Percentiles rank a stretch among this genome's conserved stretches.
These are phyloP conservation scores for Euphrasia arctica DNA, from an alignment of 305 asterid species.

Conservation along the genomic window DNA sequence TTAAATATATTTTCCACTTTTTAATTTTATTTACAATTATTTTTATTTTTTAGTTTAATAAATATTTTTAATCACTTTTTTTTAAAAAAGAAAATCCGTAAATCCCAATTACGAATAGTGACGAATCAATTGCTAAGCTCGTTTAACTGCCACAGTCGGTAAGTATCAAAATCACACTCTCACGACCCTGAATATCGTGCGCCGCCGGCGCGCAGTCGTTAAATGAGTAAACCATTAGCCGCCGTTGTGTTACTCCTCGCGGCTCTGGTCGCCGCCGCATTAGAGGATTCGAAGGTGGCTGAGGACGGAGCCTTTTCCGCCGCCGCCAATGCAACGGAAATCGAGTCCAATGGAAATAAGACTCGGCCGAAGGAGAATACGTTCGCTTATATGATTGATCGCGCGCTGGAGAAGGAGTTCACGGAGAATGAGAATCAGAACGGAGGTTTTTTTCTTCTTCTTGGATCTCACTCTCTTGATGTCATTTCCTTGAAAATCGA, in stretches of 20 bases:
- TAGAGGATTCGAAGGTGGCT: slow-evolving; percentile 37
- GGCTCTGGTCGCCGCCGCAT: slow-evolving; percentile 28
- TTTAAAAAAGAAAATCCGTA: too few relatives aligned
- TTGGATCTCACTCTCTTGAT: slow-evolving; percentile 43
- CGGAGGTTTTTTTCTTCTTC: slow-evolving; percentile 45
- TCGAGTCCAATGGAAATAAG: slow-evolving; percentile 38
- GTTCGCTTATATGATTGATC: slow-evolving; percentile 93
- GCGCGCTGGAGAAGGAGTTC: slow-evolving; percentile 92
- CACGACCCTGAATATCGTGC: too few relatives aligned
- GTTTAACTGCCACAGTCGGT: too few relatives aligned
- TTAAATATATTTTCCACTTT: too few relatives aligned
- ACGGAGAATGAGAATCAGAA: slow-evolving; percentile 81
- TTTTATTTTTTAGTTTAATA: too few relatives aligned
- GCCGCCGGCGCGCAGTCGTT: too few relatives aligned
- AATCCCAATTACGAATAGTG: too few relatives aligned
- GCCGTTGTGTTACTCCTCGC: slow-evolving; percentile 28
- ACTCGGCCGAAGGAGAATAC: slow-evolving; percentile 62
- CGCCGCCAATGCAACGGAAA: slow-evolving; percentile 31
- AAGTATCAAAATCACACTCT: too few relatives aligned
- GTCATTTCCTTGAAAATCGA: neutral
- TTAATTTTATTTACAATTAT: too few relatives aligned
- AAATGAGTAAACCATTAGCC: neutral
- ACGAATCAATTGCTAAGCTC: too few relatives aligned
- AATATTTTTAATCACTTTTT: too few relatives aligned
- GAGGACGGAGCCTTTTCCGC: slow-evolving; percentile 29